Evolutionary conservation across 2,329 filamentous ascomycete genomes (phyloP).

Genomic region (Dothistroma septosporum): DNA sequence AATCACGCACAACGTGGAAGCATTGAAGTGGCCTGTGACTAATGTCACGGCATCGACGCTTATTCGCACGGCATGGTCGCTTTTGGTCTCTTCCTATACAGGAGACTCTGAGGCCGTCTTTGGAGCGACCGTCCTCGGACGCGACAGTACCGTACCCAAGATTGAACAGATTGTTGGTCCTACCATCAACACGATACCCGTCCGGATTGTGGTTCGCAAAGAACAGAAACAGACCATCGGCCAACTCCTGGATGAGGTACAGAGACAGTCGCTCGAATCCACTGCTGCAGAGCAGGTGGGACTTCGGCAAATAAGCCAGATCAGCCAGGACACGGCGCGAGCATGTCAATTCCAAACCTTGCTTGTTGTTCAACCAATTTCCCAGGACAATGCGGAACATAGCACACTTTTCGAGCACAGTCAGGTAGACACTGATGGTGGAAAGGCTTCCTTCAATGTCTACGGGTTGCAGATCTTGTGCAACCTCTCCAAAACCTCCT

Average conservation of each 20-base stretch:
- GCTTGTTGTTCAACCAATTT: conserved; percentile 1
- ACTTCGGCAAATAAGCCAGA: conserved; percentile 36
- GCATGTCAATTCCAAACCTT: conserved; percentile 40
- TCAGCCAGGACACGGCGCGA: conserved; percentile 51
- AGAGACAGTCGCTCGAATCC: conserved; percentile 3
- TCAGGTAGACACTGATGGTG: too few relatives aligned
- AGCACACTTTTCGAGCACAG: too few relatives aligned
- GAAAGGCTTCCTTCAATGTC: too few relatives aligned
- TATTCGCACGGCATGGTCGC: conserved; percentile 14
- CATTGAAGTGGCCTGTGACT: conserved; percentile 12
- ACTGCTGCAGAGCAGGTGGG: conserved; percentile 34
- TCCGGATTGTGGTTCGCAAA: conserved; percentile 34
- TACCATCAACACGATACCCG: conserved; percentile 38
- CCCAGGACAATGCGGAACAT: background rate
- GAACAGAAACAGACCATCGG: background rate
- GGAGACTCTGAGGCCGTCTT: conserved; percentile 13
- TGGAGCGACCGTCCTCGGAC: conserved; percentile 13
- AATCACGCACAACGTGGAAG: conserved; percentile 21
- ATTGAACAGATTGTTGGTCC: conserved; percentile 28
- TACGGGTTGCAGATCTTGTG: too few relatives aligned
- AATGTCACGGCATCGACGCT: conserved; percentile 8
- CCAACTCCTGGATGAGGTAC: background rate
- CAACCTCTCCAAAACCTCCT: too few relatives aligned
- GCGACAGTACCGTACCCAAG: conserved; percentile 30
- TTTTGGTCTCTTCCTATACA: conserved; percentile 7